Evolutionary conservation across 2,329 filamentous ascomycete species (phyloP).

Genomic region (Ophiostoma sp.): DNA sequence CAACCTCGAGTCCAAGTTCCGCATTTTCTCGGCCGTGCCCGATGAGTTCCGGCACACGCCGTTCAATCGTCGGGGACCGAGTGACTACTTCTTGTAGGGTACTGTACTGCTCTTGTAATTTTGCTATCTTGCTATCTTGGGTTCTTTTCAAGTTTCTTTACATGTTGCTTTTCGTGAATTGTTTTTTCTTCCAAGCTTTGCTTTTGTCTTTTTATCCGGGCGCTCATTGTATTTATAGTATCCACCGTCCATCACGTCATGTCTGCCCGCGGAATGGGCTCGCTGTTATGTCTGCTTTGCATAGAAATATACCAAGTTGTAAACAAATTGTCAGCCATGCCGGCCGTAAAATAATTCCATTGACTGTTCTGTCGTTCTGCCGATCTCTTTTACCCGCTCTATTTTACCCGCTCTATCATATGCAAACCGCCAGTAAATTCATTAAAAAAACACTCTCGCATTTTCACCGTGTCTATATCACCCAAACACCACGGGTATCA

Average conservation of each 20-base stretch:
- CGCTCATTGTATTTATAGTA: slow-evolving; percentile 19
- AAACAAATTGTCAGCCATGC: not conserved
- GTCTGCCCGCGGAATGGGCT: slow-evolving; percentile 9
- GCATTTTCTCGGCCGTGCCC: slow-evolving; percentile 84
- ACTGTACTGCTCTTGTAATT: not conserved
- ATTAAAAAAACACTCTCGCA: not conserved
- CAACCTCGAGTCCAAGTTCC: slow-evolving; percentile 84
- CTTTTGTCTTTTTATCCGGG: not conserved
- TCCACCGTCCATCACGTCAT: slow-evolving; percentile 10
- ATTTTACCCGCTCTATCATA: no score
- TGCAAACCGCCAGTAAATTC: not conserved
- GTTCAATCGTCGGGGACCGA: slow-evolving; percentile 60
- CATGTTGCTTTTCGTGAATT: not conserved
- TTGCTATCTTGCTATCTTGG: not conserved
- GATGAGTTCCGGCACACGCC: slow-evolving; percentile 78
- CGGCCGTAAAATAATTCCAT: not conserved
- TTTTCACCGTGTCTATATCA: not conserved
- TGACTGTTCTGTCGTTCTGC: not conserved
- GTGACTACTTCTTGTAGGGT: slow-evolving; percentile 62
- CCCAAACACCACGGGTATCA: not conserved
- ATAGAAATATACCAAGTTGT: slow-evolving; percentile 20
- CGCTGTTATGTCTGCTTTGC: slow-evolving; percentile 17
- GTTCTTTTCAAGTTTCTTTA: no score
- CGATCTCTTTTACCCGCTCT: no score
- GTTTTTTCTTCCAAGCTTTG: not conserved